Percentiles rank a stretch among this genome's conserved stretches.
These are phyloP conservation scores for Penicillium janthinellum DNA, from an alignment of 2,329 filamentous ascomycete genomes.

Conservation along the genomic window DNA sequence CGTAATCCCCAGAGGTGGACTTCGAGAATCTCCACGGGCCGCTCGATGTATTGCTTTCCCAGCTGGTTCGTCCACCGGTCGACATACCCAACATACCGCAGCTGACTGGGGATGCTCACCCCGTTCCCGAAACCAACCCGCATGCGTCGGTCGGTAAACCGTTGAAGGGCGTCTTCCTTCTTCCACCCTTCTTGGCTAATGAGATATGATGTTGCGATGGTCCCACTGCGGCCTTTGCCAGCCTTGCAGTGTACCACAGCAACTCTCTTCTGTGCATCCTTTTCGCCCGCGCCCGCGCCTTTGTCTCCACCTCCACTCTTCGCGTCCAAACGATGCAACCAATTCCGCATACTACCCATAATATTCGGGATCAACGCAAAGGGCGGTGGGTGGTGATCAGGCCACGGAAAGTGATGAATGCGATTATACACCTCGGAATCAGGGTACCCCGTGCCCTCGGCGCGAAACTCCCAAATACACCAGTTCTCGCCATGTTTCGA, in stretches of 20 bases:
- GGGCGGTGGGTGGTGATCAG: constrained; percentile 94
- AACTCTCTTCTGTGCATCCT: constrained; percentile 56
- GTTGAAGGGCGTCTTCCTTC: constrained; percentile 62
- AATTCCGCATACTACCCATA: constrained; percentile 89
- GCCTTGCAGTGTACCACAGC: constrained; percentile 96
- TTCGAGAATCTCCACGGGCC: constrained; percentile 81
- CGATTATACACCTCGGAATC: constrained; percentile 84
- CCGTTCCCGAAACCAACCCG: constrained; percentile 83
- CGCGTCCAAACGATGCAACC: constrained; percentile 58
- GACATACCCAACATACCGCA: constrained; percentile 85
- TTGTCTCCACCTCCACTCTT: constrained; percentile 19
- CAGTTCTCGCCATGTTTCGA: constrained; percentile 78
- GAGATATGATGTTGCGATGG: constrained; percentile 82
- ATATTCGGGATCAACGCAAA: constrained; percentile 87
- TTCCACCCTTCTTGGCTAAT: constrained; percentile 81
- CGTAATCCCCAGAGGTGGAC: constrained; percentile 87
- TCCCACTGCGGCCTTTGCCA: constrained; percentile 91
- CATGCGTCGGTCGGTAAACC: constrained; percentile 85
- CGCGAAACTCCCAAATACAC: constrained; percentile 98
- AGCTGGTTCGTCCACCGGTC: constrained; percentile 75
- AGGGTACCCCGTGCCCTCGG: constrained; percentile 93
- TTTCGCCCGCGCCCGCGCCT: neutral
- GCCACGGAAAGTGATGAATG: constrained; percentile 91
- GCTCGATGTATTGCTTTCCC: constrained; percentile 78
- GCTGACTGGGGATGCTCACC: constrained; percentile 89